Conservation (phyloP, 495 filamentous ascomycete genomes). For the Penicillium diatomitis region DNA sequence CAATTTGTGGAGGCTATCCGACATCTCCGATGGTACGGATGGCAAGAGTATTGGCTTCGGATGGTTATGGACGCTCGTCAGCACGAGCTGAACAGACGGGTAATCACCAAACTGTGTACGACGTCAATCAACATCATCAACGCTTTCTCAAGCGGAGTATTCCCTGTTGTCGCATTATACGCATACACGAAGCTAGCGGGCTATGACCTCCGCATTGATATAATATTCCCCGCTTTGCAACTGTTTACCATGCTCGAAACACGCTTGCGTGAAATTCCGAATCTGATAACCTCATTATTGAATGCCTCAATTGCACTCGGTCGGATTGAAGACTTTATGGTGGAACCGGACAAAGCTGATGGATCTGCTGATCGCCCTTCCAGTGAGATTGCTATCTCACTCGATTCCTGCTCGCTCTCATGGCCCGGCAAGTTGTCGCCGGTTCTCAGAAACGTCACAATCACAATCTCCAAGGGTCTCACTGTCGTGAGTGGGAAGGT, state of each 20-base stretch:
- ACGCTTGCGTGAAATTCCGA: slow-evolving; percentile 60
- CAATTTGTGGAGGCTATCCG: slow-evolving; percentile 78
- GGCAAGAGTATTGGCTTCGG: slow-evolving; percentile 71
- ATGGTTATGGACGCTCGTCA: slow-evolving; percentile 63
- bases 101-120: slow-evolving; percentile 54
- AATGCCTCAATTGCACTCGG: slow-evolving; percentile 67
- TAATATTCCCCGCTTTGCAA: slow-evolving; percentile 74
- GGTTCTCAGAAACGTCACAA: slow-evolving; percentile 53
- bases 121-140: slow-evolving; percentile 54
- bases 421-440: slow-evolving; percentile 59
- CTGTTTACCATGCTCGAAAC: slow-evolving; percentile 65
- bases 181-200: slow-evolving; percentile 64
- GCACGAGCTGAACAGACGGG: slow-evolving; percentile 53
- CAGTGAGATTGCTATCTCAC: slow-evolving; percentile 28
- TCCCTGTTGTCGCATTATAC: slow-evolving; percentile 70
- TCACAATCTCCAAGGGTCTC: slow-evolving; percentile 54
- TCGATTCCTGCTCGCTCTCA: slow-evolving; percentile 59
- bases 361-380: slow-evolving; percentile 20
- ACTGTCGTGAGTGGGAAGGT: slow-evolving; percentile 65
- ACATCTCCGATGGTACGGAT: slow-evolving; percentile 81
- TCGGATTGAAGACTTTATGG: slow-evolving; percentile 78
- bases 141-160: slow-evolving; percentile 53
- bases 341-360: slow-evolving; percentile 61
- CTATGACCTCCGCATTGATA: slow-evolving; percentile 56
- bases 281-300: slow-evolving; percentile 58